These are phyloP conservation scores for Taiozyma sp. DNA, from an alignment of 1,139 yeast species.

Conservation along the genomic window DNA sequence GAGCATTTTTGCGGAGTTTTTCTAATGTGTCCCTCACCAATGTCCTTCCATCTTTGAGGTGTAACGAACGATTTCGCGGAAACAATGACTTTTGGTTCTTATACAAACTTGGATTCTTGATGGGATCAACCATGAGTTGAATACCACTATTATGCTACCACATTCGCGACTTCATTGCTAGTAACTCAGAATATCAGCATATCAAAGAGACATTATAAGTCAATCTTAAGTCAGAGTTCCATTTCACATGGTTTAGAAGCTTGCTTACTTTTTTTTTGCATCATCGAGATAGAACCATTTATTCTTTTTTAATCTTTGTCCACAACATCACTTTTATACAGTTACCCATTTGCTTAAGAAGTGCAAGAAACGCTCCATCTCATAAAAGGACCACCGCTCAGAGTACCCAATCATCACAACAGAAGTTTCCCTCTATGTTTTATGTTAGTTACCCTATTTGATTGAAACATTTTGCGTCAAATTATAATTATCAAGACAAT, in stretches of 20 bases:
- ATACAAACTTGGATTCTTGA: too few species aligned
- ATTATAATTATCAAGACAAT: background rate
- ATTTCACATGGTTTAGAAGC: too few species aligned
- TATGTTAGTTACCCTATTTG: background rate
- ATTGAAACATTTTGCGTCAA: background rate
- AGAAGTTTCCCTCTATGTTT: background rate
- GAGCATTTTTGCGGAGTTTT: background rate
- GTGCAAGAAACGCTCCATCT: background rate
- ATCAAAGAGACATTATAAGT: too few species aligned
- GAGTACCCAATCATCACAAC: background rate
- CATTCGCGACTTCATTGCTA: too few species aligned
- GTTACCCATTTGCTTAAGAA: background rate
- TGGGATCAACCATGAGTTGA: too few species aligned
- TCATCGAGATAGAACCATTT: too few species aligned
- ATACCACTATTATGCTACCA: background rate
- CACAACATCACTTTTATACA: background rate
- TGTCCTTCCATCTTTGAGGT: too few species aligned
- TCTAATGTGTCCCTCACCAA: background rate
- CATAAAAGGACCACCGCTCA: background rate
- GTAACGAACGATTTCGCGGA: background rate
- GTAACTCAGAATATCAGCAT: too few species aligned
- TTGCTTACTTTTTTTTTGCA: too few species aligned
- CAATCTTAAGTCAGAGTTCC: too few species aligned
- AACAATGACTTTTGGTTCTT: background rate
- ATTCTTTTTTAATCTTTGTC: too few species aligned